phyloP scores from a whole-genome alignment of 495 filamentous ascomycete species.

The Penicillium alfredii region DNA sequence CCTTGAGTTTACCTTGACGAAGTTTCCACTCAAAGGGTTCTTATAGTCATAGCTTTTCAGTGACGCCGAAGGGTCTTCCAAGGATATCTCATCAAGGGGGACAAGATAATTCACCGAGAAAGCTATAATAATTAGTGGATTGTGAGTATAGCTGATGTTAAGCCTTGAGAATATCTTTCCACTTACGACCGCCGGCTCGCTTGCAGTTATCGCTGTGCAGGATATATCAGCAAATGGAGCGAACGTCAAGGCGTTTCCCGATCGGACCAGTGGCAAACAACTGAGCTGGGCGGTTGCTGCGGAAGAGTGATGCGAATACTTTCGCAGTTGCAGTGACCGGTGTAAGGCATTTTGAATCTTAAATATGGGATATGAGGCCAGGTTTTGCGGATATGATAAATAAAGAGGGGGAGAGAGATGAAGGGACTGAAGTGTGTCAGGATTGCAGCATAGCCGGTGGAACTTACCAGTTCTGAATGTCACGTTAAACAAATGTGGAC shows the following conservation, averaged over 20 bases:
- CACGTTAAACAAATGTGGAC: too few relatives aligned
- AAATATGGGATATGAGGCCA: too few relatives aligned
- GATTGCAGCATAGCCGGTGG: too few relatives aligned
- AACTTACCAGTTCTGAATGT: too few relatives aligned
- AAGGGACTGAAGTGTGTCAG: too few relatives aligned
- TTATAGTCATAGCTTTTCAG: conserved; percentile 16
- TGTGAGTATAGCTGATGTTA: too few relatives aligned
- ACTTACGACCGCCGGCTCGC: conserved; percentile 16
- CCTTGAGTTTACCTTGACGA: conserved; percentile 12
- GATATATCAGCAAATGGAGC: neutral
- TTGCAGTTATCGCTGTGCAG: conserved; percentile 17
- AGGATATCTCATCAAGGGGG: conserved; percentile 10
- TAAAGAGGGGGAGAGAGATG: too few relatives aligned
- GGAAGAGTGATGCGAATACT: conserved; percentile 25
- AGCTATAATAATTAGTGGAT: conserved; percentile 6
- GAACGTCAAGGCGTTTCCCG: neutral
- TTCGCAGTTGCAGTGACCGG: conserved; percentile 27
- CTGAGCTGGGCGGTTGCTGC: conserved; percentile 12
- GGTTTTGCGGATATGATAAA: too few relatives aligned
- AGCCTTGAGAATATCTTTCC: neutral
- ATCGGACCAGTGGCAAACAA: conserved; percentile 30
- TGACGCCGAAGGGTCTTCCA: conserved; percentile 12
- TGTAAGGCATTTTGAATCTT: conserved; percentile 17
- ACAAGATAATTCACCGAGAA: conserved; percentile 26
- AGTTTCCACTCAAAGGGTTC: conserved; percentile 14